phyloP scores from a whole-genome alignment of 306 rosid genomes.

The Trifolium fragiferum region DNA sequence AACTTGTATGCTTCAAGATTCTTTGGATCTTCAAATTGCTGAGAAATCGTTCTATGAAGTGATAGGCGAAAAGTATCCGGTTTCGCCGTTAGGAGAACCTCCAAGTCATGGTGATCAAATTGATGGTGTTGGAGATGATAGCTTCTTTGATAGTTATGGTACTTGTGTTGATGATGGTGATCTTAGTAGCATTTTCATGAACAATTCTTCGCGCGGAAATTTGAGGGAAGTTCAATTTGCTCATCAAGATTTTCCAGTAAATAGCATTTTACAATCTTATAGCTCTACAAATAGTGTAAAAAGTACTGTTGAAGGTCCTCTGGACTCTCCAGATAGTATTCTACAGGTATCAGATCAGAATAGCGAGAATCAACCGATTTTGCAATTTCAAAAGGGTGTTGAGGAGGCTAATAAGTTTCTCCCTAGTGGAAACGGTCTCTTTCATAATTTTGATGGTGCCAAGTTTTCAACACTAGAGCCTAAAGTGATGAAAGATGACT shows the following conservation, averaged over 20 bases:
- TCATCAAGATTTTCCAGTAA: slow-evolving; percentile 42
- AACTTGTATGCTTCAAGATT: slow-evolving; percentile 84
- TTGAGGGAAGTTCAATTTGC: slow-evolving; percentile 50
- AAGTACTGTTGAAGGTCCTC: slow-evolving; percentile 59
- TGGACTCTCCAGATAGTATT: slow-evolving; percentile 68
- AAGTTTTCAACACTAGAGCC: slow-evolving; percentile 38
- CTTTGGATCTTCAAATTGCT: slow-evolving; percentile 92
- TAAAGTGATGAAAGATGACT: slow-evolving; percentile 38
- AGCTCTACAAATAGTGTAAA: slow-evolving; percentile 64
- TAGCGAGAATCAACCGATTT: slow-evolving; percentile 70
- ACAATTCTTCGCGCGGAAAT: slow-evolving; percentile 40
- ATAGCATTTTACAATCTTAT: slow-evolving; percentile 55
- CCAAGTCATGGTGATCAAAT: slow-evolving; percentile 39
- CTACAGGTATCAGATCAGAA: slow-evolving; percentile 53
- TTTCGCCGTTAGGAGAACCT: slow-evolving; percentile 53
- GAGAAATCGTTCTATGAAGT: slow-evolving; percentile 90
- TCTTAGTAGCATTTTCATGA: slow-evolving; percentile 45
- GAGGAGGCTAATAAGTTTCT: slow-evolving; percentile 92
- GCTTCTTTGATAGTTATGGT: slow-evolving; percentile 41
- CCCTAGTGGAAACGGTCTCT: slow-evolving; percentile 60
- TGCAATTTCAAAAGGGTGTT: slow-evolving; percentile 83
- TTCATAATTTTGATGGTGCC: slow-evolving; percentile 49
- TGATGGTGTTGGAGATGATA: slow-evolving; percentile 47
- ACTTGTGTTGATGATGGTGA: slow-evolving; percentile 48
- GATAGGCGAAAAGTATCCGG: slow-evolving; percentile 86